Base-by-base conservation (phyloP, 192 early-diverging fungal genomes). In the Linnemannia zychae region DNA sequence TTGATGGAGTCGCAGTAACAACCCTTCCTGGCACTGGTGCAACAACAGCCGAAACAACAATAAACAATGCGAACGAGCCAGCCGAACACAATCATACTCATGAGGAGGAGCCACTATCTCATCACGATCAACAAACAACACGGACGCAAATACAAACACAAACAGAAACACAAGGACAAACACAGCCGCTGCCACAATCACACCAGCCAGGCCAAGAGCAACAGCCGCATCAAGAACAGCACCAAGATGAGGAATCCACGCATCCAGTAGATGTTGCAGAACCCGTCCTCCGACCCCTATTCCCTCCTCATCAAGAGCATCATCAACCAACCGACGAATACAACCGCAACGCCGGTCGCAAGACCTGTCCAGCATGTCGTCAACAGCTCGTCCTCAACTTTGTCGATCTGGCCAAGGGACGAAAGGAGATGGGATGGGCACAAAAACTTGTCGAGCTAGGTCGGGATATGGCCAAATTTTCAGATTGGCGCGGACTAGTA, bases 331-430 rank as follows among this genome's bases (percentile, higher is more conserved):
- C 75, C 6, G 83, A 76, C 12, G 72, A 74, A 37, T 79, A 79
- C 49, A 71, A 38, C 17, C 20, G 36, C 11, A 79, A 85, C 31
- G 83, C 83, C 7, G 83, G 83, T 9, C 77, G 78, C 37, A 75
- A 85, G 60, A 85, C 83, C 1, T 85, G 83, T 22, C 83, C 83
- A 0, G 83, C 83, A 4, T 85, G 83, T 53, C 83, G 83, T 49
- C 83, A 85, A 40, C 77, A 79, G 20, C 65, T 85, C 31, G 63
- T 79, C 3, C 68, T 85, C 73, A 85, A 85, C 50, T 85, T 85
- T 76, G 71, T 85, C 38, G 83, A 85, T 24, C 74, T 85, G 24
- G 76, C 76, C 1, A 79, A 76, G 37, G 83, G 83, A 1, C 83
- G 83, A 1, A 60, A 71, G 38, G 78, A 85, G 60, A 85, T 85